Conservation (phyloP, 2,329 filamentous ascomycete species). For the Seiridium unicorne region DNA sequence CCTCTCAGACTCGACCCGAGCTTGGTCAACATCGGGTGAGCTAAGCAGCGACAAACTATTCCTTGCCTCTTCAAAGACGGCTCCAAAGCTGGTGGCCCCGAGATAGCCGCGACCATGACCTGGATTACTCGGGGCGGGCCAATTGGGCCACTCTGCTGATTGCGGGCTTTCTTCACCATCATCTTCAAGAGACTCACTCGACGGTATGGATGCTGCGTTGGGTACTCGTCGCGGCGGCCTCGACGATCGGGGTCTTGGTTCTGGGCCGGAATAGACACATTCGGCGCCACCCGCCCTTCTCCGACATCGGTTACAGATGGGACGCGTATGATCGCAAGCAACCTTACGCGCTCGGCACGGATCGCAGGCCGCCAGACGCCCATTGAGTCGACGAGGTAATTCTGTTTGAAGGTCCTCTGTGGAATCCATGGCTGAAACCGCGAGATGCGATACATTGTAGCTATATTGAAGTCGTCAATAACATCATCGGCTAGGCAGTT, state of each 20-base stretch:
- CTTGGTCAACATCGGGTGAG: background rate
- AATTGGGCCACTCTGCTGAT: background rate
- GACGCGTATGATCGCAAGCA: constrained; percentile 12
- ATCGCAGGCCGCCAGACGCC: constrained; percentile 10
- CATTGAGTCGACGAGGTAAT: constrained; percentile 4
- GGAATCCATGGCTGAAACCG: background rate
- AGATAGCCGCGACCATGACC: constrained; percentile 7
- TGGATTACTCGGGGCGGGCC: background rate
- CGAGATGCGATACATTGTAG: background rate
- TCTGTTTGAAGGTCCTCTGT: background rate
- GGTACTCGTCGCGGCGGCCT: background rate
- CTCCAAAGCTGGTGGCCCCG: constrained; percentile 23
- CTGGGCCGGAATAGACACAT: constrained; percentile 8
- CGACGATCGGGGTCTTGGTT: background rate
- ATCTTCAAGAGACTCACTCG: background rate
- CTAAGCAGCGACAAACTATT: constrained; percentile 19
- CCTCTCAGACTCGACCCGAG: background rate
- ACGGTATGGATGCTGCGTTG: background rate
- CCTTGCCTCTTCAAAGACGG: constrained; percentile 31
- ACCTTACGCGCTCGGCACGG: constrained; percentile 11
- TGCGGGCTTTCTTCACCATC: background rate
- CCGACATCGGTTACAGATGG: constrained; percentile 9
- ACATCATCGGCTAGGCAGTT: too few relatives aligned
- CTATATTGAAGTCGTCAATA: too few relatives aligned
- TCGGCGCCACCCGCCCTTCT: background rate